Base-by-base conservation (phyloP, 1,284 basidiomycete species). In the Ceratobasidium sp. region DNA sequence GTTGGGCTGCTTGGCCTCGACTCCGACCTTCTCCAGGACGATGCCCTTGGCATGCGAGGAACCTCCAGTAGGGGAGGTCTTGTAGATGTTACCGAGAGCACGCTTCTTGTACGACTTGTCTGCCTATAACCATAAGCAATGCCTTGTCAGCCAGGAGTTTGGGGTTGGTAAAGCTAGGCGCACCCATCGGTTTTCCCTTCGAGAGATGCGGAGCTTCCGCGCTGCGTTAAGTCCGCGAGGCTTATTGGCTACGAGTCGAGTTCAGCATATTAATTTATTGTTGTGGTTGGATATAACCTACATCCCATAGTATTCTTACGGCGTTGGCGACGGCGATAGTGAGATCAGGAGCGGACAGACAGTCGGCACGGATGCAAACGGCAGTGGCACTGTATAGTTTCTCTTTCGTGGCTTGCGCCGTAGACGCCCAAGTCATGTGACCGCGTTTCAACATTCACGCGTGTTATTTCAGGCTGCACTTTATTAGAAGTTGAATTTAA, bases 21-120 rank as follows among this genome's bases (percentile, higher is more conserved):
- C 92, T 79, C 92, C 91, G 78, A 96, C 93, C 89, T 99, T 99
- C 88, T 99, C 98, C 78, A 99, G 92, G 78, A 99, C 98, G 83
- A 99, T 99, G 80, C 98, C 98, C 89, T 99, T 99, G 80, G 98
- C 98, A 86, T 99, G 98, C 80, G 98, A 99, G 74, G 96, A 97
- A 80, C 98, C 98, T 87, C 95, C 98, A 78, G 98, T 99, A 74
- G 98, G 98, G 61, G 98, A 99, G 82, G 98, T 99, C 88, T 98
- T 98, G 92, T 97, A 99, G 85, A 98, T 91, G 88, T 99, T 99
- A 79, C 98, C 98, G 77, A 99, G 92, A 76, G 98, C 97, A 82
- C 98, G 94, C 88, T 99, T 99, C 91, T 99, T 99, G 89, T 98
- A 99, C 76, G 91, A 88, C 85, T 97, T 97, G 87, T 99, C 98